Conservation (phyloP, 257 asterid genomes). For the Eustoma russellianum region DNA sequence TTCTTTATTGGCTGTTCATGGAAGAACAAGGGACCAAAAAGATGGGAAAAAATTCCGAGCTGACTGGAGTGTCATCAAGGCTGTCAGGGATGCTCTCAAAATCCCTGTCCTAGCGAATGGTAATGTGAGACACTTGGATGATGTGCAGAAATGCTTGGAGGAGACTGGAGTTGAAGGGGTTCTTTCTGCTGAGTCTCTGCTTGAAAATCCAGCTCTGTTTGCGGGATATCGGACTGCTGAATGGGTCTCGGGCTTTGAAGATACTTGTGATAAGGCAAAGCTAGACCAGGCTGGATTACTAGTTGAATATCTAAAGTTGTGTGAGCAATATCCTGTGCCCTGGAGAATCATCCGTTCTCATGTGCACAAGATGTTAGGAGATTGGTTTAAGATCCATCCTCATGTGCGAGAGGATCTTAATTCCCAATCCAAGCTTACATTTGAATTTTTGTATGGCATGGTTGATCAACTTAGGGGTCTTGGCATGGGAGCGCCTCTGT, state of each 20-base stretch:
- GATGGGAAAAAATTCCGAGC: slow-evolving; percentile 92
- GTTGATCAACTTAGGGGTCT: slow-evolving; percentile 62
- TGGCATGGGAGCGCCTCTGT: slow-evolving; percentile 63
- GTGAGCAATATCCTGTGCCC: slow-evolving; percentile 82
- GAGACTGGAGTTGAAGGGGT: slow-evolving; percentile 77
- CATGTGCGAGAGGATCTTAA: too few relatives aligned
- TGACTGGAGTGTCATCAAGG: slow-evolving; percentile 69
- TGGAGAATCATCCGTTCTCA: slow-evolving; percentile 97
- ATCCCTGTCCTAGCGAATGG: slow-evolving; percentile 96
- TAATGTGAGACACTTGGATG: slow-evolving; percentile 69
- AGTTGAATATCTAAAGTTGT: slow-evolving; percentile 58
- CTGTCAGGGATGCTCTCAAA: slow-evolving; percentile 67
- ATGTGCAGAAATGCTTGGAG: slow-evolving; percentile 56
- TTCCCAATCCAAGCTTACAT: too few relatives aligned
- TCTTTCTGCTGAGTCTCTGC: slow-evolving; percentile 94
- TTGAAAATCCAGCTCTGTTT: slow-evolving; percentile 92
- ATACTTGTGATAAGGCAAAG: slow-evolving; percentile 29
- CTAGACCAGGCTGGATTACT: slow-evolving; percentile 69
- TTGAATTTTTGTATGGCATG: slow-evolving; percentile 62
- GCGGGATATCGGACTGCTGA: slow-evolving; percentile 72
- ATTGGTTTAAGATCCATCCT: slow-evolving; percentile 80
- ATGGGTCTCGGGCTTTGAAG: slow-evolving; percentile 43
- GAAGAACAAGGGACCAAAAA: slow-evolving; percentile 90
- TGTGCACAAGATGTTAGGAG: slow-evolving; percentile 87
- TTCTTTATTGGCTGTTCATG: slow-evolving; percentile 86